A percentile compares a stretch with the other conserved stretches of the same genome.
phyloP scores from a whole-genome alignment of 257 asterid species.

The Solanum appendiculatum region DNA sequence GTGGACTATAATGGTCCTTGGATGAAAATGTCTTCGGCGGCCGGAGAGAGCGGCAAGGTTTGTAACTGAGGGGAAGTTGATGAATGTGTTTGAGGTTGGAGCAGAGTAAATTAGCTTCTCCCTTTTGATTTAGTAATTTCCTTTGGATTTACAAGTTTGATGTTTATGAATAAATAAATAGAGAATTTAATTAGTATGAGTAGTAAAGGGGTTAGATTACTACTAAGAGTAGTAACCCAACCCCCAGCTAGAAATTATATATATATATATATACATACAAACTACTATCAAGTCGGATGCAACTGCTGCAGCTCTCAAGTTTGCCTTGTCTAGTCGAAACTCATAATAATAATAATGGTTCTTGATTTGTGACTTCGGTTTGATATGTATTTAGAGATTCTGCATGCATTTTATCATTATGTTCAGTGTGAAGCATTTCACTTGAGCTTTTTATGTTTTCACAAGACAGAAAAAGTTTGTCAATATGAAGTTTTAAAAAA shows the following conservation, averaged over 20 bases:
- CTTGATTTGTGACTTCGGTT: not conserved
- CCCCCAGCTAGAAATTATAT: not conserved
- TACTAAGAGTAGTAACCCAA: not conserved
- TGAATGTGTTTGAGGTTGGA: not conserved
- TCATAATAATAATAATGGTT: not conserved
- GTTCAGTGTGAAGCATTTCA: not conserved
- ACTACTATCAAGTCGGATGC: not conserved
- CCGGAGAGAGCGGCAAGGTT: constrained; percentile 28
- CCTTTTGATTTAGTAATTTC: not conserved
- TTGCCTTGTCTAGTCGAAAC: not conserved
- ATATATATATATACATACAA: not conserved
- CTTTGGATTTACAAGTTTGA: not conserved
- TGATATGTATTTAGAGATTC: not conserved
- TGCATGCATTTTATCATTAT: not conserved
- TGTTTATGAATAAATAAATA: not conserved
- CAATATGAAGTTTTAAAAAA: not conserved
- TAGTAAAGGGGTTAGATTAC: not conserved
- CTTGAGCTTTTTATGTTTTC: not conserved
- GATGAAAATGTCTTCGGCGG: constrained; percentile 29
- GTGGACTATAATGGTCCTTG: constrained; percentile 27
- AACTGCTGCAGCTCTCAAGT: not conserved
- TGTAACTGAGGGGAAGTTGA: not conserved
- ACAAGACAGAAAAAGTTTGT: not conserved
- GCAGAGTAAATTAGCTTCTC: not conserved
- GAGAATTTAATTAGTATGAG: not conserved